phyloP scores from a whole-genome alignment of 257 asterid genomes.

The Nicotiana benthamiana region DNA sequence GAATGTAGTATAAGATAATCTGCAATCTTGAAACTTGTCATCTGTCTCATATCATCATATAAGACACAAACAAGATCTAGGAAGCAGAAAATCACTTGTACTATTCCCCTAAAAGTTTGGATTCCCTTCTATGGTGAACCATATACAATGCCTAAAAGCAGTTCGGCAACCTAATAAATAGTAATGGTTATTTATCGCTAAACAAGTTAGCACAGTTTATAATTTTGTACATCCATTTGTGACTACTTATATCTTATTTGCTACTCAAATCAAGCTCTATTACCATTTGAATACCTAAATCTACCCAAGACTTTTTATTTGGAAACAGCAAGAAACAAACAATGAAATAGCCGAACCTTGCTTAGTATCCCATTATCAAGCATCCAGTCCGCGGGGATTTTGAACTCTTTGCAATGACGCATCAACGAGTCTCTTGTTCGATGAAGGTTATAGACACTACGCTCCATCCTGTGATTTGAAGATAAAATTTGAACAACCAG shows the following conservation, averaged over 20 bases:
- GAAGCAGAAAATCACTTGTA: not conserved
- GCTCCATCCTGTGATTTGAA: conserved; percentile 60
- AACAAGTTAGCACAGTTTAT: too few species aligned
- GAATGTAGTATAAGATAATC: not conserved
- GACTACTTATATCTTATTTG: not conserved
- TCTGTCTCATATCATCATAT: not conserved
- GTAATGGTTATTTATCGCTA: too few species aligned
- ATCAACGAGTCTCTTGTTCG: conserved; percentile 68
- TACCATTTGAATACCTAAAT: not conserved
- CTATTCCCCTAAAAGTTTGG: not conserved
- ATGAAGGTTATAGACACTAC: conserved; percentile 51
- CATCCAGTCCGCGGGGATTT: conserved; percentile 86
- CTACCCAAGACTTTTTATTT: not conserved
- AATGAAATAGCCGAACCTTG: conserved; percentile 39
- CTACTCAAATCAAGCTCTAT: not conserved
- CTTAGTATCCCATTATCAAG: conserved; percentile 68
- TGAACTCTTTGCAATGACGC: conserved; percentile 68
- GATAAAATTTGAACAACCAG: not conserved
- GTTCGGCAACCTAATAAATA: not conserved
- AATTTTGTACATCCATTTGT: too few species aligned
- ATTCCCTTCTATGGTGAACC: not conserved
- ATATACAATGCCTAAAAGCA: not conserved
- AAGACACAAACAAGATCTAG: not conserved
- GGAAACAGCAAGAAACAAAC: not conserved
- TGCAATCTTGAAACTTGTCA: not conserved